Evolutionary conservation across 2,329 filamentous ascomycete genomes (phyloP), one percentile per base, ranked within the genome.

Genomic region (Sphaerulina musiva): DNA sequence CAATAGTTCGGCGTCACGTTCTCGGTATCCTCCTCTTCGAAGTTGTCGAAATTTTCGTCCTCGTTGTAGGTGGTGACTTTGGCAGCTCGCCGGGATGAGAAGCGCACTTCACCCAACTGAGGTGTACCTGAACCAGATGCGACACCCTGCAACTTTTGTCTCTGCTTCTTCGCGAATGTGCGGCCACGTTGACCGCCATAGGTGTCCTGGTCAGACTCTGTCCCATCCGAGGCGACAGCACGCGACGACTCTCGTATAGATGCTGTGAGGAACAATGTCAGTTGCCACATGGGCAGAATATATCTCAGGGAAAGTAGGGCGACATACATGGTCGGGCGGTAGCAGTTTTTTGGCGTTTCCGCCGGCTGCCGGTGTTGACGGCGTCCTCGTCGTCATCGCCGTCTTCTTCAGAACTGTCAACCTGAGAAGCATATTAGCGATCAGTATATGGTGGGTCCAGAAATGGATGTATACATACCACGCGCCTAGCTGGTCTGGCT

Each of bases 31-130:
- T 85, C 84, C 6, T 75, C 69, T 73, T 82, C 80, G 41, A 74
- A 75, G 53, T 80, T 75, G 55, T 81, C 78, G 50, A 78, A 74
- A 54, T 82, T 78, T 11, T 83, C 81, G 56, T 86, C 83, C 65
- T 85, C 83, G 58, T 85, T 85, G 67, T 86, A 86, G 57, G 80
- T 86, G 4, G 80, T 79, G 46, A 85, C 76, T 68, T 89, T 89
- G 11, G 87, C 87, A 51, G 89, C 88, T 59, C 89, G 86, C 56
- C 92, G 81, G 51, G 86, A 93, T 6, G 91, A 95, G 81, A 95
- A 96, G 60, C 92, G 86, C 67, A 95, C 88, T 73, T 95, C 91
- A 54, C 82, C 81, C 63, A 85, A 81, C 4, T 83, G 78, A 6
- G 86, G 79, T 40, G 82, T 79, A 10, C 83, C 80, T 64, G 70